Conservation (phyloP, 1,139 yeast species). For the Meyerozyma carpophila region DNA sequence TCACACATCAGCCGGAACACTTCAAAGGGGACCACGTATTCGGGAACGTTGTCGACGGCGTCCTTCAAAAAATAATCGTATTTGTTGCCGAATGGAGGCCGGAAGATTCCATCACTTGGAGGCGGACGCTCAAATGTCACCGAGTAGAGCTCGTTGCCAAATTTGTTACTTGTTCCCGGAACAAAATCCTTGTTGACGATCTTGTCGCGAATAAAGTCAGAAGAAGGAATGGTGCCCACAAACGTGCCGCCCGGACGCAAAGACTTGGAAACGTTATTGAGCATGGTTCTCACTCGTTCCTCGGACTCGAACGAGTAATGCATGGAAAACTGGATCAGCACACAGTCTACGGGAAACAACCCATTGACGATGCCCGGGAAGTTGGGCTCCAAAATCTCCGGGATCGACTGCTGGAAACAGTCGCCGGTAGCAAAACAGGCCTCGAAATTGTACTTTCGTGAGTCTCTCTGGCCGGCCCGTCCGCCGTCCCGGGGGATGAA, state of each 20-base stretch:
- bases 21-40: slow-evolving; percentile 95
- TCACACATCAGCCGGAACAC: slow-evolving; percentile 76
- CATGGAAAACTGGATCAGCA: slow-evolving; percentile 84
- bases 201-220: slow-evolving; percentile 73
- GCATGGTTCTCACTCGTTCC: slow-evolving; percentile 64
- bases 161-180: slow-evolving; percentile 41
- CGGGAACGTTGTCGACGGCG: slow-evolving; percentile 96
- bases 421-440: slow-evolving; percentile 89
- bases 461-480: slow-evolving; percentile 27
- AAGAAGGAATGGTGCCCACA: slow-evolving; percentile 91
- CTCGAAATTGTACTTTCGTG: slow-evolving; percentile 52
- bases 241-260: slow-evolving; percentile 79
- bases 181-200: slow-evolving; percentile 40
- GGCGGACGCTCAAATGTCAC: slow-evolving; percentile 76
- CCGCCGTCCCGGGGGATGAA: slow-evolving; percentile 28
- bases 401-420: slow-evolving; percentile 68
- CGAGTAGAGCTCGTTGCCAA: slow-evolving; percentile 82
- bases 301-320: slow-evolving; percentile 94
- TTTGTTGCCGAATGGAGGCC: slow-evolving; percentile 76
- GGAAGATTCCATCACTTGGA: slow-evolving; percentile 65
- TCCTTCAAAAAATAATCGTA: slow-evolving; percentile 81
- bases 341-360: slow-evolving; percentile 80
- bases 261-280: slow-evolving; percentile 72
- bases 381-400: slow-evolving; percentile 64
- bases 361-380: slow-evolving; percentile 50